These are phyloP conservation scores for Thozetella sp. DNA, from an alignment of 495 filamentous ascomycete species.

Conservation along the genomic window DNA sequence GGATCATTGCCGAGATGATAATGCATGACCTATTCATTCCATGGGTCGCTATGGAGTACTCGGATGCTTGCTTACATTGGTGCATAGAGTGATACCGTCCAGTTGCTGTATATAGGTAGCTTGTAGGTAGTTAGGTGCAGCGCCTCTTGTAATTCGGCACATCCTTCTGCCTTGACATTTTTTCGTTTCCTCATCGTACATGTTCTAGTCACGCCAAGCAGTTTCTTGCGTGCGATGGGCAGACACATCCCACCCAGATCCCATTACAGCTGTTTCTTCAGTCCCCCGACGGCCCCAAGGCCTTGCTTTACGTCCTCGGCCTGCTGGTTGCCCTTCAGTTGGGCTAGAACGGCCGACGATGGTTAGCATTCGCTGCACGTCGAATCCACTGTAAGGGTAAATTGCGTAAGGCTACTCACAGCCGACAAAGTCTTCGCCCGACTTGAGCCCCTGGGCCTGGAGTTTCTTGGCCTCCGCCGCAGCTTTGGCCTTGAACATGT, in stretches of 20 bases:
- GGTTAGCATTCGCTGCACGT: slow-evolving; percentile 3
- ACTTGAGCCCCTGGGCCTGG: slow-evolving; percentile 9
- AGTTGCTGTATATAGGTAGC: no score
- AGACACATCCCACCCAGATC: no score
- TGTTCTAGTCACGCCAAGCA: no score
- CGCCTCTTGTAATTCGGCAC: no score
- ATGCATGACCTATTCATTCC: background rate
- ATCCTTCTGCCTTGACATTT: no score
- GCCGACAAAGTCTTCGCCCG: slow-evolving; percentile 11
- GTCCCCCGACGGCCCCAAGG: slow-evolving; percentile 2
- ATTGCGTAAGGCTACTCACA: background rate
- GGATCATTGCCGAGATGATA: background rate
- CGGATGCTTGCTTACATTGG: no score
- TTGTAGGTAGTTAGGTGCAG: no score
- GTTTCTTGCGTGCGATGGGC: no score
- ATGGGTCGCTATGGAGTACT: no score
- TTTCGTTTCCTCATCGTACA: no score
- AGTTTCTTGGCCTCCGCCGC: slow-evolving; percentile 11
- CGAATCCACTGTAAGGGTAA: slow-evolving; percentile 1
- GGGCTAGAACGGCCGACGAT: background rate
- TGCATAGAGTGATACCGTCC: no score
- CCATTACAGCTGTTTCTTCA: slow-evolving; percentile 13
- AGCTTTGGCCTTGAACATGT: slow-evolving; percentile 13
- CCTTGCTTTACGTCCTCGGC: slow-evolving; percentile 8
- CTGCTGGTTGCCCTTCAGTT: slow-evolving; percentile 12